Base-by-base conservation (phyloP, 176 grass and related monocot species). In the Phragmites australis region DNA sequence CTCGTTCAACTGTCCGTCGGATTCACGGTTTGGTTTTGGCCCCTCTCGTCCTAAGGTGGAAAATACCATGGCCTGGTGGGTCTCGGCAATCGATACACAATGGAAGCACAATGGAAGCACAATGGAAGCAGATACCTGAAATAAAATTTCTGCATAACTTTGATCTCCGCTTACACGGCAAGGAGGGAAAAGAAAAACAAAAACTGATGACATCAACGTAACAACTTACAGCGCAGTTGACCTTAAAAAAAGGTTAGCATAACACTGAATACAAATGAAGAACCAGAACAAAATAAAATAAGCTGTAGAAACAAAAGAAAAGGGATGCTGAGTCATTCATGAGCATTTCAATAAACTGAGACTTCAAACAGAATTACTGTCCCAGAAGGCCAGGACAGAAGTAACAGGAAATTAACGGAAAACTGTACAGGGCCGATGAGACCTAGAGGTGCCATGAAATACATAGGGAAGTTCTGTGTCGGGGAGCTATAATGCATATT, bases 391-490 rank as follows among this genome's bases (percentile, higher is more conserved):
- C 37, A 22, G 6, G 40, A 37, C 29, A 72, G 21, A 77, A 53
- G 39, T 6, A 25, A 8, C 6, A 29, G 6, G 16, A 32, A 70
- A 57, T 63, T 1, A 31, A 40, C 77, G 15, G 0, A 27, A 65
- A 66, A 56, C 65, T 77, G 77, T 42, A 70, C 82, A 82, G 21
- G 9, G 45, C 14, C 3, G 29, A 70, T 30, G 48, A 57, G 12
- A 23, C 6, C 62, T 57, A 68, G 54, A 29, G 34, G 55, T 5
- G 30, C 9, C 41, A 82, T 6, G 52, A 52, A 58, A 53, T 45
- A 15, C 75, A 84, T 43, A 75, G 47, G 29, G 16, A 69, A 68
- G 43, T 46, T 14, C 57, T 54, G 23, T 43, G 7, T n/a, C 10
- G 9, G 1, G 16, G 19, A 25, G 44, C 17, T 37, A 75, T 32